Evolutionary conservation across 1,284 basidiomycete species (phyloP).

Genomic region (Moesziomyces antarcticus): DNA sequence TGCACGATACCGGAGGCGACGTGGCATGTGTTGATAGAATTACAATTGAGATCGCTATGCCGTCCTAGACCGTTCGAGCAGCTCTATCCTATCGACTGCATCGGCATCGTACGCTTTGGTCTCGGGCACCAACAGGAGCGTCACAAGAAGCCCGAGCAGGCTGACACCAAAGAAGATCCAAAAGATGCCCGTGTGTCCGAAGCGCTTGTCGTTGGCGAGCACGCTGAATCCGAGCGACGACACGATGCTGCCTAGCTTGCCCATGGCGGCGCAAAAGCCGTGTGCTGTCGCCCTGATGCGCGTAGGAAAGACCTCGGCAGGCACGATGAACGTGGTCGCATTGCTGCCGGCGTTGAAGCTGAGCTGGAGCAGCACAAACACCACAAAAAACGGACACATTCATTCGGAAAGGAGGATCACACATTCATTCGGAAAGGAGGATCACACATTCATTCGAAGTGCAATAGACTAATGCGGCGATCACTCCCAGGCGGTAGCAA

Average conservation of each 20-base stretch:
- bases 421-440: too few species aligned
- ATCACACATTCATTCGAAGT: too few species aligned
- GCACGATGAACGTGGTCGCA: slow-evolving; percentile 82
- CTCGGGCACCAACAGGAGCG: slow-evolving; percentile 43
- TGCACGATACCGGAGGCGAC: too few species aligned
- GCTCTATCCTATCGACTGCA: slow-evolving; percentile 50
- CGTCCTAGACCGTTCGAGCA: slow-evolving; percentile 25
- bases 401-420: too few species aligned
- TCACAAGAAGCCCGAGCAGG: slow-evolving; percentile 39
- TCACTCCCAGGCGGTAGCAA: too few species aligned
- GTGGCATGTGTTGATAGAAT: background rate
- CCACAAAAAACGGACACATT: slow-evolving; percentile 80
- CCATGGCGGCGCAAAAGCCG: slow-evolving; percentile 70
- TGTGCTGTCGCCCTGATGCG: slow-evolving; percentile 72
- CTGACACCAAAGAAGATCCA: slow-evolving; percentile 56
- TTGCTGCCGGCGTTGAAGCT: slow-evolving; percentile 75
- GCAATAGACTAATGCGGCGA: too few species aligned
- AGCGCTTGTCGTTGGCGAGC: slow-evolving; percentile 15
- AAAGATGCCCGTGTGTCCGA: slow-evolving; percentile 49
- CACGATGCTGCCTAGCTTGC: slow-evolving; percentile 71
- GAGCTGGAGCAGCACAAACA: slow-evolving; percentile 76
- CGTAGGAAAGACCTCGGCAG: slow-evolving; percentile 81
- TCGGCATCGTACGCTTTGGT: slow-evolving; percentile 57
- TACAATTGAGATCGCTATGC: background rate
- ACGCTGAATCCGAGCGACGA: slow-evolving; percentile 66